Percentiles rank a stretch among this genome's conserved stretches.
Conservation (phyloP, 1,284 basidiomycete genomes). For the Moesziomyces sp. region DNA sequence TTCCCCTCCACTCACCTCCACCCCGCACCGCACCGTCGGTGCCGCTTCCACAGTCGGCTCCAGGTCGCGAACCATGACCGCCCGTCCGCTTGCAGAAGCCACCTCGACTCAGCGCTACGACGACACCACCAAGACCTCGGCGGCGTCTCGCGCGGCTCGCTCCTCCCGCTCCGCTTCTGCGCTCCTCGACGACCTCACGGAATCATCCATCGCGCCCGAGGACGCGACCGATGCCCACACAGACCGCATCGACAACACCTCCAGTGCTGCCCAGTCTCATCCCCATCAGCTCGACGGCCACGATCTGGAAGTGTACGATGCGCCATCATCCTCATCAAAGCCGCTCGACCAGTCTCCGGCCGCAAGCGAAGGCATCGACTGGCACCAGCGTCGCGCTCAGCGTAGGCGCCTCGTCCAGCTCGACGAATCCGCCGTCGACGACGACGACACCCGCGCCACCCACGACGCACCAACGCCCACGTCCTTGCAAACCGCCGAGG, state of each 20-base stretch:
- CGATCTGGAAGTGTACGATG: conserved; percentile 41
- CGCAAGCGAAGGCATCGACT: conserved; percentile 13
- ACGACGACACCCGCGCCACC: conserved; percentile 21
- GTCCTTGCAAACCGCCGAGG: conserved; percentile 10
- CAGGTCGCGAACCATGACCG: conserved; percentile 38
- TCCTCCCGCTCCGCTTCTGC: conserved; percentile 36
- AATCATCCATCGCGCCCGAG: conserved; percentile 41
- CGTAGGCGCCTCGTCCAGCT: conserved; percentile 31
- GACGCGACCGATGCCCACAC: conserved; percentile 10
- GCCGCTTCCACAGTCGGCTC: conserved; percentile 44
- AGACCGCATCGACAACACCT: not conserved
- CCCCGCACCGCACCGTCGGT: conserved; percentile 29
- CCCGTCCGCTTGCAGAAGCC: conserved; percentile 20
- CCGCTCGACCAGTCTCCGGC: not conserved
- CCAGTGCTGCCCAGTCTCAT: not conserved
- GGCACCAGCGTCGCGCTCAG: conserved; percentile 31
- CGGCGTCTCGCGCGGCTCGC: conserved; percentile 21
- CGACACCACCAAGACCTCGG: conserved; percentile 33
- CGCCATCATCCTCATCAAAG: conserved; percentile 8
- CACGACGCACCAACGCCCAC: not conserved
- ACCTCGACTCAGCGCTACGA: conserved; percentile 21
- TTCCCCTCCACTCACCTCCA: conserved; percentile 47
- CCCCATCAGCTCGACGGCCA: conserved; percentile 10
- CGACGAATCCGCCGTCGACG: conserved; percentile 36
- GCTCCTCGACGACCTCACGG: conserved; percentile 43